Conservation (phyloP, 1,284 basidiomycete genomes). For the Xerocomus amazonicus region DNA sequence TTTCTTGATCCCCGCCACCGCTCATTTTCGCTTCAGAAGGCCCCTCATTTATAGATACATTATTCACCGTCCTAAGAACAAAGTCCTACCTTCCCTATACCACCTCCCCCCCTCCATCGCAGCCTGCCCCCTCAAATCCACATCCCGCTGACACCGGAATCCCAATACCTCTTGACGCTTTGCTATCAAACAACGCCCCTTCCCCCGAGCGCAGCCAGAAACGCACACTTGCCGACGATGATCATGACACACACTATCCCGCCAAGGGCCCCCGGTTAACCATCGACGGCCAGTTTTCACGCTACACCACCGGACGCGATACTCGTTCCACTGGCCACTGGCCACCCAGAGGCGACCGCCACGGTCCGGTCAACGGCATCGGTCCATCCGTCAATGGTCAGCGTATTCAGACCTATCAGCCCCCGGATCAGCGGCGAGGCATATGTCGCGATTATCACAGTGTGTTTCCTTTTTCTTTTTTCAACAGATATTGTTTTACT, state of each 20-base stretch:
- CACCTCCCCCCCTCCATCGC: slow-evolving; percentile 37
- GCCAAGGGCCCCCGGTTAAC: slow-evolving; percentile 68
- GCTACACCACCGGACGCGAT: slow-evolving; percentile 49
- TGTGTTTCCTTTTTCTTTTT: slow-evolving; percentile 41
- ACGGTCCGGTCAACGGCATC: slow-evolving; percentile 27
- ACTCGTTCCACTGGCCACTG: slow-evolving; percentile 41
- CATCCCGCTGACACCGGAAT: slow-evolving; percentile 58
- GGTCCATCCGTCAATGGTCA: slow-evolving; percentile 42
- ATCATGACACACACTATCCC: slow-evolving; percentile 52
- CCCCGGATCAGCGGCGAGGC: slow-evolving; percentile 65
- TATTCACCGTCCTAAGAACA: slow-evolving; percentile 78
- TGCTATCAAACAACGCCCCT: slow-evolving; percentile 46
- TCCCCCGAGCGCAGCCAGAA: slow-evolving; percentile 58
- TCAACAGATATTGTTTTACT: slow-evolving; percentile 2
- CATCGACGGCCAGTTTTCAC: slow-evolving; percentile 58
- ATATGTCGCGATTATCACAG: slow-evolving; percentile 89
- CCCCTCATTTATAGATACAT: slow-evolving; percentile 72
- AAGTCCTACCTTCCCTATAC: slow-evolving; percentile 80
- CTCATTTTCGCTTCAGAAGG: slow-evolving; percentile 51
- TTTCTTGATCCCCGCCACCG: slow-evolving; percentile 7
- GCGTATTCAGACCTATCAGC: slow-evolving; percentile 54
- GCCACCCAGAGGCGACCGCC: slow-evolving; percentile 34
- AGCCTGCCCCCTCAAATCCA: slow-evolving; percentile 32
- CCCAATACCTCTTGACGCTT: slow-evolving; percentile 70
- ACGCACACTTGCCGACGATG: slow-evolving; percentile 59